These are phyloP conservation scores for Groenewaldozyma auringiensis DNA, from an alignment of 1,139 yeast species.

Conservation along the genomic window DNA sequence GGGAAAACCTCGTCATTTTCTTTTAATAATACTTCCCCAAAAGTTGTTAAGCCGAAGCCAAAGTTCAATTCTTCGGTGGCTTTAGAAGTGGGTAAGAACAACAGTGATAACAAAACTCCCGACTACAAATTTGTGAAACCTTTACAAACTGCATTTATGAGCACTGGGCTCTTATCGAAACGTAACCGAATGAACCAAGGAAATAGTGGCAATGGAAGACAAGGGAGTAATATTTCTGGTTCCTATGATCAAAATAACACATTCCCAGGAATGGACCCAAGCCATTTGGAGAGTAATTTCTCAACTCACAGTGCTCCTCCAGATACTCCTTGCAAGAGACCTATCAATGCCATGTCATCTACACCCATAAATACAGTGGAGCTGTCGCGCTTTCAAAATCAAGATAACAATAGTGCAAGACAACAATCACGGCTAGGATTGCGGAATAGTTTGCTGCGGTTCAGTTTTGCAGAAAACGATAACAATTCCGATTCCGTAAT, in stretches of 20 bases:
- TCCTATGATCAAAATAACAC: no score
- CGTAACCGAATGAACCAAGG: constrained; percentile 38
- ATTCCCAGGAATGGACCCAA: background rate
- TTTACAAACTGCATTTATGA: constrained; percentile 73
- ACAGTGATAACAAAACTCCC: constrained; percentile 38
- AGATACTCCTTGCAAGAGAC: constrained; percentile 68
- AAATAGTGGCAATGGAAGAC: background rate
- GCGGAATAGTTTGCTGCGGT: constrained; percentile 20
- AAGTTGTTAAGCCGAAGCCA: constrained; percentile 5
- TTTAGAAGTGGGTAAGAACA: constrained; percentile 14
- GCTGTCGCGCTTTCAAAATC: no score
- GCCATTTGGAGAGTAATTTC: background rate
- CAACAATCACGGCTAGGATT: constrained; percentile 17
- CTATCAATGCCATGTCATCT: background rate
- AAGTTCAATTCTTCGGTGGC: constrained; percentile 20
- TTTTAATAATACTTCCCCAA: constrained; percentile 5
- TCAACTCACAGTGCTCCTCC: constrained; percentile 37
- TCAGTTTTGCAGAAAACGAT: constrained; percentile 18
- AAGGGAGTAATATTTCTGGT: background rate
- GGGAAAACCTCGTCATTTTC: constrained; percentile 7
- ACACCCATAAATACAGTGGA: background rate
- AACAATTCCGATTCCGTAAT: constrained; percentile 13
- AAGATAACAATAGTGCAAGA: constrained; percentile 6
- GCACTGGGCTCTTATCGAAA: constrained; percentile 69
- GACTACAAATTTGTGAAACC: constrained; percentile 70